Conservation (phyloP, 2,329 filamentous ascomycete genomes). For the Claviceps sorghi region DNA sequence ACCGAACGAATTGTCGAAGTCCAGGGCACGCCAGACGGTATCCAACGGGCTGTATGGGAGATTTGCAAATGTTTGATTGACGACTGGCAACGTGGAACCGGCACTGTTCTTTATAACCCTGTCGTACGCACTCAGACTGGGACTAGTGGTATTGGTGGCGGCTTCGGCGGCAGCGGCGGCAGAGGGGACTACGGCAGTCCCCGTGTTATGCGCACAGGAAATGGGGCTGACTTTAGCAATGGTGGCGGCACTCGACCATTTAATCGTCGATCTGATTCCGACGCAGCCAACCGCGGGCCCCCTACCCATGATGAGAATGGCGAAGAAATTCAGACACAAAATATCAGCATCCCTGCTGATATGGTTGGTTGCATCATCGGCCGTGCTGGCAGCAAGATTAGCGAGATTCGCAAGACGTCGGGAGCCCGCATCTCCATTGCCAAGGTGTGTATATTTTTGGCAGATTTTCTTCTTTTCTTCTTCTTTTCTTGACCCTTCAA, state of each 20-base stretch:
- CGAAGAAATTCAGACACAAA: slow-evolving; percentile 95
- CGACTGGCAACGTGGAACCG: slow-evolving; percentile 93
- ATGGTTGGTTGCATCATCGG: slow-evolving; percentile 99
- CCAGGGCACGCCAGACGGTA: slow-evolving; percentile 84
- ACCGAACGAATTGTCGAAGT: slow-evolving; percentile 97
- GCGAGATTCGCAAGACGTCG: slow-evolving; percentile 93
- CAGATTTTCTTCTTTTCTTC: neutral
- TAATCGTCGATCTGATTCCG: slow-evolving; percentile 69
- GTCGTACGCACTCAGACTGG: slow-evolving; percentile 68
- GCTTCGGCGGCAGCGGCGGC: slow-evolving; percentile 22
- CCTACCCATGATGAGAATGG: slow-evolving; percentile 90
- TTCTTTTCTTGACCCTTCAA: neutral
- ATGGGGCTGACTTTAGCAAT: slow-evolving; percentile 95
- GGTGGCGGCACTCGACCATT: slow-evolving; percentile 49
- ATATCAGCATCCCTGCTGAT: slow-evolving; percentile 97
- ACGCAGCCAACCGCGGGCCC: slow-evolving; percentile 64
- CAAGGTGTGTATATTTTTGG: slow-evolving; percentile 39
- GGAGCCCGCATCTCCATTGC: slow-evolving; percentile 95
- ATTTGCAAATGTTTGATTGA: slow-evolving; percentile 98
- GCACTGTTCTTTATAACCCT: slow-evolving; percentile 95
- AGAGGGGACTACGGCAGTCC: slow-evolving; percentile 41
- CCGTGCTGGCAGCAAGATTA: slow-evolving; percentile 89
- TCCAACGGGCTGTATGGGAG: slow-evolving; percentile 94
- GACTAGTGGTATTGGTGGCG: slow-evolving; percentile 31
- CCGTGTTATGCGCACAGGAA: slow-evolving; percentile 87